These are phyloP conservation scores for Zoysia pacifica DNA, from an alignment of 176 grass and related monocot species.

Conservation along the genomic window DNA sequence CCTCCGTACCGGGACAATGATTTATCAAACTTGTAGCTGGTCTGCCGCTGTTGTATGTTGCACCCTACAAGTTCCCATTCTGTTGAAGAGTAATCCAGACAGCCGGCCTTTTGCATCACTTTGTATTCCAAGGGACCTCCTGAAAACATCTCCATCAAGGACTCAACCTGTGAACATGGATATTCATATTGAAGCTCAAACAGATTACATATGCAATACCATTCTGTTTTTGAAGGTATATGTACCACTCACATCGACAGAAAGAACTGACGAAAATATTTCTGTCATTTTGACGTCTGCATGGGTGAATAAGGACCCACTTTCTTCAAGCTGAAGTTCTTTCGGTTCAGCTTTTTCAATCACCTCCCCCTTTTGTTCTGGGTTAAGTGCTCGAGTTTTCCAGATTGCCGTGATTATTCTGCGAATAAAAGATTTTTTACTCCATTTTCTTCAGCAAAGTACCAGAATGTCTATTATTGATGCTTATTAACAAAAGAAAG, in stretches of 20 bases:
- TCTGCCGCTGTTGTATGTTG: slow-evolving; percentile 74
- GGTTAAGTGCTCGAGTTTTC: slow-evolving; percentile 65
- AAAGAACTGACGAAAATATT: slow-evolving; percentile 65
- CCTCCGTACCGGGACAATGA: slow-evolving; percentile 65
- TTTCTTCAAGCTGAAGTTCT: slow-evolving; percentile 56
- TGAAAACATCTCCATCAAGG: slow-evolving; percentile 88
- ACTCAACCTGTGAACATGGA: slow-evolving; percentile 48
- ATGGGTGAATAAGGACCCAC: slow-evolving; percentile 69
- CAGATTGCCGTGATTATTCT: slow-evolving; percentile 92
- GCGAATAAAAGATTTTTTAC: not conserved
- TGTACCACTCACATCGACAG: slow-evolving; percentile 64
- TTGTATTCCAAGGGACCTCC: slow-evolving; percentile 73
- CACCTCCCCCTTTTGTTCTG: slow-evolving; percentile 67
- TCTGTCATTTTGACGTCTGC: slow-evolving; percentile 83
- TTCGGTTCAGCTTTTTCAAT: slow-evolving; percentile 71
- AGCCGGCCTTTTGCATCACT: slow-evolving; percentile 92
- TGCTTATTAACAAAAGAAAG: slow-evolving; percentile 12
- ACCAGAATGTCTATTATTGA: not conserved
- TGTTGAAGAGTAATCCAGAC: slow-evolving; percentile 66
- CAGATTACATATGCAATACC: not conserved
- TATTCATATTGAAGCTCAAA: not conserved
- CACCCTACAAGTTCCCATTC: slow-evolving; percentile 72
- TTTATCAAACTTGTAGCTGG: slow-evolving; percentile 76
- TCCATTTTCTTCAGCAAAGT: slow-evolving; percentile 10
- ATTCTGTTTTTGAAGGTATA: slow-evolving; percentile 10